A percentile compares a stretch with the other conserved stretches of the same genome.
phyloP scores from a whole-genome alignment of 1,284 basidiomycete genomes.

The Malassezia dermatis region DNA sequence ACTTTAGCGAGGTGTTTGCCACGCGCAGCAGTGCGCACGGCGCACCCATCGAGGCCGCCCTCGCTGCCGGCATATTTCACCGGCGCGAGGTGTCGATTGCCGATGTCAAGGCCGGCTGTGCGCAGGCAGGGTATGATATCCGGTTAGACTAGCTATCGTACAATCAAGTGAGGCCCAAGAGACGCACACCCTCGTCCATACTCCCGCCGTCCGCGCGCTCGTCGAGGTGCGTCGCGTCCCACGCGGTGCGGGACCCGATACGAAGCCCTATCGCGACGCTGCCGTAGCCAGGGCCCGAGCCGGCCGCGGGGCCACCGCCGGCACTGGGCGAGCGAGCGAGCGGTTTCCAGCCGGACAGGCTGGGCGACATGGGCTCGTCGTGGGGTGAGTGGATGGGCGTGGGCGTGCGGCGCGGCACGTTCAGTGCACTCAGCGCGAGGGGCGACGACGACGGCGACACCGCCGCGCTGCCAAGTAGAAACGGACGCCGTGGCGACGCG shows the following conservation, averaged over 20 bases:
- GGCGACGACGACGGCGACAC: constrained; percentile 16
- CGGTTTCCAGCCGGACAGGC: neutral
- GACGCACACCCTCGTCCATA: constrained; percentile 24
- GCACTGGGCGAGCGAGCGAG: constrained; percentile 4
- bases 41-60: constrained; percentile 67
- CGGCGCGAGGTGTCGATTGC: constrained; percentile 65
- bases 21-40: neutral
- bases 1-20: constrained; percentile 67
- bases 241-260: constrained; percentile 1
- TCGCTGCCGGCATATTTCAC: constrained; percentile 98
- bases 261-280: constrained; percentile 16
- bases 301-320: neutral
- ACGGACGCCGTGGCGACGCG: constrained; percentile 6
- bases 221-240: constrained; percentile 14
- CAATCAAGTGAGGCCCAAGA: constrained; percentile 13
- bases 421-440: constrained; percentile 3
- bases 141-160: constrained; percentile 21
- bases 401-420: neutral
- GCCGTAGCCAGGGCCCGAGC: constrained; percentile 18
- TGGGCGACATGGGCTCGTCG: neutral
- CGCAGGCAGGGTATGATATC: constrained; percentile 28
- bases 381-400: neutral
- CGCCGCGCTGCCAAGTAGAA: neutral
- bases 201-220: constrained; percentile 21
- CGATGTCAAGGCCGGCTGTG: constrained; percentile 48